Evolutionary conservation across 2,329 filamentous ascomycete genomes (phyloP), one percentile per base, ranked within the genome.

Genomic region (Colletotrichum higginsianum): DNA sequence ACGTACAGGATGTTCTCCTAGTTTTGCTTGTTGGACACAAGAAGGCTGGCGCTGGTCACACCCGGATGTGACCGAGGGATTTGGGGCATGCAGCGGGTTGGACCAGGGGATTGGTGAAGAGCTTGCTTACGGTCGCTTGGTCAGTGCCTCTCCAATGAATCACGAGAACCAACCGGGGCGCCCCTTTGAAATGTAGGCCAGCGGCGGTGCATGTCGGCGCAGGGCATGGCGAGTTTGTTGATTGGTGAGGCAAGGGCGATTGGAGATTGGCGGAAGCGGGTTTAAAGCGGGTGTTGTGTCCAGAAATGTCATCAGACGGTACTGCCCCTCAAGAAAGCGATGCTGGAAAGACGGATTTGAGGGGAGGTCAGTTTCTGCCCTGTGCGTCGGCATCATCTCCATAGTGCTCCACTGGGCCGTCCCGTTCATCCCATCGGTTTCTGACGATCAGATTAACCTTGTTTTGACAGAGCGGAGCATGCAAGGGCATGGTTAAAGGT

Each of bases 11-110:
- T 60, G 57, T n/a, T 23, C 15, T 21, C 23, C 23, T 18, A 4
- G 2, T 42, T 46, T 13, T 35, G 30, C 15, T 3, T 1, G 42
- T 15, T 57, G 35, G 5, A 30, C 42, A 46, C 23, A 47, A 60
- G 16, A 60, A 60, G 57, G 57, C 57, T 60, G 57, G 57, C 53
- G 38, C 53, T 42, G 26, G 18, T 23, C 53, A 21, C 11, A 57
- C 53, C 53, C 18, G 18, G n/a, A 57, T 42, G 18, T 18, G 18
- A 40, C 53, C 18, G 35, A 23, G 30, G 53, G 5, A 4, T 13
- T 52, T 42, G 53, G 38, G 35, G n/a, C 18, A 57, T 23, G 35
- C 35, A 57, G 11, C 53, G 13, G 53, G 30, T 46, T n/a, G 9
- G 40, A 13, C 23, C 7, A 47, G 21, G 40, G 4, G 23, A 35